Evolutionary conservation across 2,329 filamentous ascomycete species (phyloP), one percentile per base, ranked within the genome.

Genomic region (Colletotrichum tofieldiae): DNA sequence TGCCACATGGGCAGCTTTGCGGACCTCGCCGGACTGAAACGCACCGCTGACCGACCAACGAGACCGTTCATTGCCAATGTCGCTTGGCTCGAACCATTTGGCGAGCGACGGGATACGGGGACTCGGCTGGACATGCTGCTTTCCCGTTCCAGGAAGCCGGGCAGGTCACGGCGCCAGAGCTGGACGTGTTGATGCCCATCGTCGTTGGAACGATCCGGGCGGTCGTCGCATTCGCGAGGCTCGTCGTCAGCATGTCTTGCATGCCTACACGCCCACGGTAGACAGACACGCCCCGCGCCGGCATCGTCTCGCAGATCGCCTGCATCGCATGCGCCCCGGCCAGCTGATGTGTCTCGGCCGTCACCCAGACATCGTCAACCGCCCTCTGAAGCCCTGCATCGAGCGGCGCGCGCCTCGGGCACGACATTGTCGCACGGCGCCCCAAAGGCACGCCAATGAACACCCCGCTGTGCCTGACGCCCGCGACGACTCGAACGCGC

Each of bases 391-490:
- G 56, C 55, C 64, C 16, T 69, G 43, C 35, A 26, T 51, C n/a
- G 20, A 29, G 26, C 23, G 18, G 23, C 23, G n/a, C 23, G 41
- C 20, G 29, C 29, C 11, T 23, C 29, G n/a, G 43, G 18, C 20
- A 37, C n/a, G 26, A n/a, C 26, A 14, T 37, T 58, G 41, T 62
- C n/a, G 43, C 37, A 58, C 68, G 58, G 56, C 41, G 64, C 68
- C 68, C 49, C 35, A 68, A 37, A 54, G 65, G 58, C 32, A 51
- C 61, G 52, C 69, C 70, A 73, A 73, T 71, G 49, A 71, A 55
- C 20, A 49, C 8, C 18, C 18, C 49, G 49, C 18, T 14, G 69
- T 69, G 65, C 69, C 69, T 72, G 69, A 69, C 43, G 49, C 18
- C 14, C 20, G 43, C 32, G 3, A 37, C 32, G 3, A 37, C 43